A percentile compares a stretch with the other conserved stretches of the same genome.
Evolutionary conservation across 73 alveolate species (phyloP).

Genomic region (Chromera velia): DNA sequence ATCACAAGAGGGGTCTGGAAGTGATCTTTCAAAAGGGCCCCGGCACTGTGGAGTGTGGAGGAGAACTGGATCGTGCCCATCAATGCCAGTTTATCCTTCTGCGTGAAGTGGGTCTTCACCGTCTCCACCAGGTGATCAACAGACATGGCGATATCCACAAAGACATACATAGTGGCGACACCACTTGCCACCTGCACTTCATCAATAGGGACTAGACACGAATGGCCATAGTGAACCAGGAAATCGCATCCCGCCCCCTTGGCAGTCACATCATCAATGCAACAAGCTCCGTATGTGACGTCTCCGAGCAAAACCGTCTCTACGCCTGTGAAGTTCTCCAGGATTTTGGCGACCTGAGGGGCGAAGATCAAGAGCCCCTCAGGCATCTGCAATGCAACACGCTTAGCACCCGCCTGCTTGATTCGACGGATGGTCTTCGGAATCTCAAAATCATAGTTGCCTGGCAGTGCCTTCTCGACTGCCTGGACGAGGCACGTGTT

Average conservation of each 20-base stretch:
- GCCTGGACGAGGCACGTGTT: too few species aligned
- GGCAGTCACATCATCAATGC: conserved; percentile 96
- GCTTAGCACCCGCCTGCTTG: conserved; percentile 49
- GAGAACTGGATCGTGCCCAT: conserved; percentile 69
- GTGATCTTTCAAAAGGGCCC: conserved; percentile 29
- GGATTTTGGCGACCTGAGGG: conserved; percentile 74
- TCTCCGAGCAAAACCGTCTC: conserved; percentile 81
- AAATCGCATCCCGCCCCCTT: conserved; percentile 83
- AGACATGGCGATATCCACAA: conserved; percentile 33
- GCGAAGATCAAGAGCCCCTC: conserved; percentile 88
- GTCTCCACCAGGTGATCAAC: conserved; percentile 42
- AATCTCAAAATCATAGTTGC: conserved; percentile 86
- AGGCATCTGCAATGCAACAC: conserved; percentile 79
- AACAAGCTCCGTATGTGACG: conserved; percentile 99
- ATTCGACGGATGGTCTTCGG: conserved; percentile 80
- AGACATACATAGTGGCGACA: conserved; percentile 19
- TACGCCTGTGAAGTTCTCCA: conserved; percentile 48
- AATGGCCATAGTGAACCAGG: conserved; percentile 95
- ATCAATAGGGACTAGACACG: conserved; percentile 76
- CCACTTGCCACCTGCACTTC: conserved; percentile 17
- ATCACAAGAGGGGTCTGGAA: conserved; percentile 48
- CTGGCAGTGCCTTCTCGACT: conserved; percentile 44
- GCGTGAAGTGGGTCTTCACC: conserved; percentile 7
- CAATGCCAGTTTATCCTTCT: conserved; percentile 19
- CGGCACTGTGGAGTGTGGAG: conserved; percentile 41